Base-by-base conservation (phyloP, 257 asterid genomes). In the Galeopsis tetrahit region DNA sequence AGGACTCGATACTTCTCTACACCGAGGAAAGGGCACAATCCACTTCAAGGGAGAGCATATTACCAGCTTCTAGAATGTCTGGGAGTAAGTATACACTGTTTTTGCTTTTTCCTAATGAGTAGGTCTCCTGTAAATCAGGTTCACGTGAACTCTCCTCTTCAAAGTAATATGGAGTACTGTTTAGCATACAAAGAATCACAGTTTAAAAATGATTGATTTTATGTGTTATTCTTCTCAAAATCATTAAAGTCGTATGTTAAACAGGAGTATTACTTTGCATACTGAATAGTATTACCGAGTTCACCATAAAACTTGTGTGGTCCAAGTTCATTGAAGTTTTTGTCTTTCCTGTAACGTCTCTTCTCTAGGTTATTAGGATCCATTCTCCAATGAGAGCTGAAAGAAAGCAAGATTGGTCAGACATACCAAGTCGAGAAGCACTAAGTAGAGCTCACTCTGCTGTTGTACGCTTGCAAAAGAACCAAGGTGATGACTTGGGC, bases 51-150 rank as follows among this genome's bases (percentile, higher is more conserved):
- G 82, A 85, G 99, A 80, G 99, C 98, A 52, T 95, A 95, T 76
- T 95, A 92, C 85, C 99, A 95, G 82, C 99, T 95, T 80, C 84
- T 92, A 40, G 99, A 92, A 86, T 95, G 99, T 83, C 98, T 95
- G 79, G 98, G 99, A 73, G 99, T 92, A 78, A 80, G 96, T 52
- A 75, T 21, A 68, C 35, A 10, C n/a, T 8, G 39, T 9, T 17
- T 38, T 44, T 65, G 32, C 66, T 71, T 52, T 49, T 53, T 31
- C 36, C 34, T 21, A 21, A 21, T 21, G 28, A 21, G 28, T 21
- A 0, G 28, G 28, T 21, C 28, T 21, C 28, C 0, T 21, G 28
- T 21, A 21, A 21, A 21, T 21, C 28, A 0, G 28, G 28, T 21
- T 21, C 28, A 21, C 28, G 28, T 21, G 28, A 21, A 21, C 28